A percentile compares a stretch with the other conserved stretches of the same genome.
These are phyloP conservation scores for Taphrina confusa DNA, from an alignment of 1,139 yeast genomes.

Conservation along the genomic window DNA sequence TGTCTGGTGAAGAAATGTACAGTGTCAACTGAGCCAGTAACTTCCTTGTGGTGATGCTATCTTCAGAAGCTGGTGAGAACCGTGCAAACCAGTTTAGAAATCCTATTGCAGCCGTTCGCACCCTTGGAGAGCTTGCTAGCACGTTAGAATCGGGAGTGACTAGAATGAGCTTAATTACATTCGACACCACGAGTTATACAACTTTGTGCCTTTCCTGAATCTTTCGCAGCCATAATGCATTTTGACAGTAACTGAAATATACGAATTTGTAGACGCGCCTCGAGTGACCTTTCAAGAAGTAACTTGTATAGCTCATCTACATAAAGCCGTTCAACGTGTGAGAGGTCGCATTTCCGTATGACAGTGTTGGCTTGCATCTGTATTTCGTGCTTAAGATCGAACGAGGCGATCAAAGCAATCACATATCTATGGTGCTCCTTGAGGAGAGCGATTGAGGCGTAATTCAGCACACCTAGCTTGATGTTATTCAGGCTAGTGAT, in stretches of 20 bases:
- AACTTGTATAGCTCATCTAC: neutral
- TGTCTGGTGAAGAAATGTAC: slow-evolving; percentile 1
- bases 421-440: slow-evolving; percentile 46
- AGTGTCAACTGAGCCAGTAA: slow-evolving; percentile 40
- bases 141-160: neutral
- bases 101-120: slow-evolving; percentile 56
- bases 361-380: slow-evolving; percentile 47
- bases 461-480: slow-evolving; percentile 53
- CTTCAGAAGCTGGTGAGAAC: slow-evolving; percentile 37
- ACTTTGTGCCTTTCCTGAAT: slow-evolving; percentile 48
- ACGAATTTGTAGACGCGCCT: slow-evolving; percentile 58
- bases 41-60: slow-evolving; percentile 33
- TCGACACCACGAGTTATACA: slow-evolving; percentile 56
- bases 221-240: slow-evolving; percentile 55
- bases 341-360: slow-evolving; percentile 2
- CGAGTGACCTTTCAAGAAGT: slow-evolving; percentile 53
- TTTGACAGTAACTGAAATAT: slow-evolving; percentile 57
- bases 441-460: slow-evolving; percentile 50
- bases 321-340: neutral
- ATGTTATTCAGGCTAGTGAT: slow-evolving; percentile 54
- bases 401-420: slow-evolving; percentile 61
- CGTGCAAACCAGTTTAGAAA: slow-evolving; percentile 60
- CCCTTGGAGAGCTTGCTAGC: slow-evolving; percentile 8
- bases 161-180: slow-evolving; percentile 51
- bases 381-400: slow-evolving; percentile 60